These are phyloP conservation scores for Aureoboletus auriporus DNA, from an alignment of 768 basidiomycete species.

Conservation along the genomic window DNA sequence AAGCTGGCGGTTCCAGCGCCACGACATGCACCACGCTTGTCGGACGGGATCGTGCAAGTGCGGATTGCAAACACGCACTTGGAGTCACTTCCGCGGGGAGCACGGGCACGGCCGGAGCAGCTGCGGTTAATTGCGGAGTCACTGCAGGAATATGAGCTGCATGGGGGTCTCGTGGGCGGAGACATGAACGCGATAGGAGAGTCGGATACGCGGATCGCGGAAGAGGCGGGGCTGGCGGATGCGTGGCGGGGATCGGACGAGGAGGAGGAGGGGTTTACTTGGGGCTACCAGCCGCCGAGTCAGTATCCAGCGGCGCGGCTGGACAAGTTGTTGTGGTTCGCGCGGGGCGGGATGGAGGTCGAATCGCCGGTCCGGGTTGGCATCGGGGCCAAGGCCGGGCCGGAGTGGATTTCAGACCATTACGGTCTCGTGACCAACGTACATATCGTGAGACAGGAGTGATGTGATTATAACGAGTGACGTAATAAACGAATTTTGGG, in stretches of 20 bases:
- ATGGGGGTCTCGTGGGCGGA: constrained; percentile 62
- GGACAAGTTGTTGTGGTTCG: constrained; percentile 63
- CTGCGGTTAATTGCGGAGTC: constrained; percentile 47
- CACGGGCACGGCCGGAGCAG: constrained; percentile 45
- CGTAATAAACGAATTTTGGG: constrained; percentile 18
- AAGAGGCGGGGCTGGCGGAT: constrained; percentile 49
- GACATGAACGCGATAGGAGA: constrained; percentile 68
- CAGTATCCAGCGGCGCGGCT: constrained; percentile 50
- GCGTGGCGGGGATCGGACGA: constrained; percentile 50
- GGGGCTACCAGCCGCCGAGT: constrained; percentile 59
- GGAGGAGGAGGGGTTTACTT: constrained; percentile 52
- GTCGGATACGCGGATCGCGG: constrained; percentile 41
- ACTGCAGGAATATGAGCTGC: constrained; percentile 42
- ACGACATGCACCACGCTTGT: constrained; percentile 27
- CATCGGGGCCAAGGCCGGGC: constrained; percentile 42
- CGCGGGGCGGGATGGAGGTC: constrained; percentile 46
- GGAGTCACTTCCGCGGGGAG: constrained; percentile 54
- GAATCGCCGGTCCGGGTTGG: constrained; percentile 56
- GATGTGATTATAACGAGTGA: constrained; percentile 16
- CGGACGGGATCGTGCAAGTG: constrained; percentile 42
- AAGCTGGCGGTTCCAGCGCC: constrained; percentile 38
- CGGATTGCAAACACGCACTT: constrained; percentile 73
- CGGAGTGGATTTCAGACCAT: constrained; percentile 65
- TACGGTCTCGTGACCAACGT: constrained; percentile 50
- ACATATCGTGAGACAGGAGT: constrained; percentile 18